Percentiles rank a stretch among this genome's conserved stretches.
Evolutionary conservation across 495 filamentous ascomycete species (phyloP).

Genomic region (Tuber calosporum): DNA sequence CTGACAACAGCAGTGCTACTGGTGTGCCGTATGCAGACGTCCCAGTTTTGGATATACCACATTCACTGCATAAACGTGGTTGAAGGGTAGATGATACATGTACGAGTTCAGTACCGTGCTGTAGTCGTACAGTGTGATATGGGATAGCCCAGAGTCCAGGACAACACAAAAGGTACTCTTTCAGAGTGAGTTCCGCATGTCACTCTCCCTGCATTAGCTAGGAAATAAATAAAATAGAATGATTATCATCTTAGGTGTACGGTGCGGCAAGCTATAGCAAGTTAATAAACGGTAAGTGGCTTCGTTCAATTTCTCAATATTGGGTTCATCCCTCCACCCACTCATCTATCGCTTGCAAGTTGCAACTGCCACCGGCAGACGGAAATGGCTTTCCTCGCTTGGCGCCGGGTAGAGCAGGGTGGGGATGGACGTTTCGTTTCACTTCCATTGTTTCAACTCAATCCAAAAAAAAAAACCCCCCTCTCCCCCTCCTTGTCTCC

Average conservation of each 20-base stretch:
- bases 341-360: not conserved
- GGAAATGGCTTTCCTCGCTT: slow-evolving; percentile 11
- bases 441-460: not conserved
- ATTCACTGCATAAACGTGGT: not conserved
- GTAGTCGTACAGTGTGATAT: no score
- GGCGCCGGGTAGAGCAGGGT: slow-evolving; percentile 4
- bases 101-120: no score
- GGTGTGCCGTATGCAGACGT: not conserved
- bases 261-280: not conserved
- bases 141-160: not conserved
- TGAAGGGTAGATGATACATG: not conserved
- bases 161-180: not conserved
- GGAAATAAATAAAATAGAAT: not conserved
- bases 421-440: not conserved
- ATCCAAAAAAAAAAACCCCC: slow-evolving; percentile 3
- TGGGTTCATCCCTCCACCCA: not conserved
- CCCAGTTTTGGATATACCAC: not conserved
- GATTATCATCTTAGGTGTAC: not conserved
- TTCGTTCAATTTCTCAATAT: not conserved
- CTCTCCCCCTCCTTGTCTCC: not conserved
- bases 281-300: not conserved
- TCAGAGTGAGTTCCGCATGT: not conserved
- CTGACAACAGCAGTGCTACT: not conserved
- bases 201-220: not conserved
- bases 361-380: not conserved